Evolutionary conservation across 768 basidiomycete species (phyloP).

Genomic region (Amanita pallidorosea): DNA sequence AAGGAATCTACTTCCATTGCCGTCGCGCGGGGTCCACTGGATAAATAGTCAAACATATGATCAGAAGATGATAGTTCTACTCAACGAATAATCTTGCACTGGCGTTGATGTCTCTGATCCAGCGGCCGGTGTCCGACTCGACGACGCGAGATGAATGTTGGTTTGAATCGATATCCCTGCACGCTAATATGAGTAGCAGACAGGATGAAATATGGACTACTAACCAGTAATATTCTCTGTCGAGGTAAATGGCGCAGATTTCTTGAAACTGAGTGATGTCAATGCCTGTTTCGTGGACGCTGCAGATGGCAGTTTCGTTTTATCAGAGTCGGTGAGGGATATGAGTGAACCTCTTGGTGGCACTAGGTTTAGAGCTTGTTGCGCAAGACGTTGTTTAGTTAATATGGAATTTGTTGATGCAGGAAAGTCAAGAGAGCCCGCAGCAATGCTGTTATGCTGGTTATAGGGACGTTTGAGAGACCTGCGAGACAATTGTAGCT

Average conservation of each 20-base stretch:
- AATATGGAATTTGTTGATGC: slow-evolving; percentile 26
- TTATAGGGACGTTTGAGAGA: slow-evolving; percentile 12
- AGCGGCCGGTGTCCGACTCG: neutral
- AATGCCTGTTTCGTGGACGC: slow-evolving; percentile 6
- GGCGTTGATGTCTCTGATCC: neutral
- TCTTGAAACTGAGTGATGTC: slow-evolving; percentile 32
- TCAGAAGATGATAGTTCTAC: neutral
- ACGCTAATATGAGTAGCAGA: neutral
- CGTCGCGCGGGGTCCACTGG: neutral
- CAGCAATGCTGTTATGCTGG: slow-evolving; percentile 13
- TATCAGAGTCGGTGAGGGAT: slow-evolving; percentile 4
- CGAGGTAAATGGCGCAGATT: slow-evolving; percentile 10
- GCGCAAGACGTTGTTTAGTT: slow-evolving; percentile 40
- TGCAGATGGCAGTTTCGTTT: slow-evolving; percentile 1
- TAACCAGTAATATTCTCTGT: neutral
- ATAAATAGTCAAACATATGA: neutral
- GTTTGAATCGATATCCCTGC: neutral
- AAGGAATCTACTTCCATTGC: neutral
- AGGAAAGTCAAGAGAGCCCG: slow-evolving; percentile 8
- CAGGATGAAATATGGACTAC: neutral
- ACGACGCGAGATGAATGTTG: neutral
- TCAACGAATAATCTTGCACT: neutral
- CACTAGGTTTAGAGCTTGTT: slow-evolving; percentile 24
- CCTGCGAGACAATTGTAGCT: slow-evolving; percentile 6
- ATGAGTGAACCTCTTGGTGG: slow-evolving; percentile 22